Percentiles rank a stretch among this genome's conserved stretches.
phyloP scores from a whole-genome alignment of 1,284 basidiomycete genomes.

The Ceratobasidium sp. region DNA sequence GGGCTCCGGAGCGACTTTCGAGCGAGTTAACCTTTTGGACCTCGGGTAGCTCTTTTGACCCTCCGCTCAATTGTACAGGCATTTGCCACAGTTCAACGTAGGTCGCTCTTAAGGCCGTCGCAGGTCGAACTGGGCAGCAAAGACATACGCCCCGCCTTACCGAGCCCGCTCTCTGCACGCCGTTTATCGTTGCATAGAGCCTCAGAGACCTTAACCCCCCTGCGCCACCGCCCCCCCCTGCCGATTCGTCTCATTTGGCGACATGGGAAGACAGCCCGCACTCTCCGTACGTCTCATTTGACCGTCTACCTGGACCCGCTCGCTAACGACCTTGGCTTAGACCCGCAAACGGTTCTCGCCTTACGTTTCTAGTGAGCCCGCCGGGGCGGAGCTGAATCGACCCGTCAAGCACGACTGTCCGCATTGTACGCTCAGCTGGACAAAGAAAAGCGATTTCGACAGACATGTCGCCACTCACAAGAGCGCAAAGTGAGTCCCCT shows the following conservation, averaged over 20 bases:
- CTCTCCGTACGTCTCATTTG: not conserved
- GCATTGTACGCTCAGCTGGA: constrained; percentile 2
- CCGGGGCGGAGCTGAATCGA: not conserved
- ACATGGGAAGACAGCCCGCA: constrained; percentile 1
- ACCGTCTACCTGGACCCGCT: not conserved
- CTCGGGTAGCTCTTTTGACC: not conserved
- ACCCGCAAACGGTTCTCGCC: not conserved
- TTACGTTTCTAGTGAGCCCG: not conserved
- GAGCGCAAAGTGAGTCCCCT: not conserved
- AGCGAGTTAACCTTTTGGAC: constrained; percentile 8
- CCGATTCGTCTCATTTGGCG: not conserved
- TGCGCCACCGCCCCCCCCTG: not conserved
- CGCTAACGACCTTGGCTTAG: constrained; percentile 1
- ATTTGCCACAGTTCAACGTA: constrained; percentile 3
- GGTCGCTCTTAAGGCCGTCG: constrained; percentile 18
- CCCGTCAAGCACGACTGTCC: constrained; percentile 1
- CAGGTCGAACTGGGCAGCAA: not conserved
- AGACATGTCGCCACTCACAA: not conserved
- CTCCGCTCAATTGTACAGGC: constrained; percentile 9
- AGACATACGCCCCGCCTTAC: not conserved
- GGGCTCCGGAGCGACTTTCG: not conserved
- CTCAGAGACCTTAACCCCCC: constrained; percentile 8
- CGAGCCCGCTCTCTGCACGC: constrained; percentile 7
- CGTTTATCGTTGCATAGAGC: constrained; percentile 9
- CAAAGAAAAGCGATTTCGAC: not conserved